Evolutionary conservation across 306 rosid genomes (phyloP).

Genomic region (Corylus avellana): DNA sequence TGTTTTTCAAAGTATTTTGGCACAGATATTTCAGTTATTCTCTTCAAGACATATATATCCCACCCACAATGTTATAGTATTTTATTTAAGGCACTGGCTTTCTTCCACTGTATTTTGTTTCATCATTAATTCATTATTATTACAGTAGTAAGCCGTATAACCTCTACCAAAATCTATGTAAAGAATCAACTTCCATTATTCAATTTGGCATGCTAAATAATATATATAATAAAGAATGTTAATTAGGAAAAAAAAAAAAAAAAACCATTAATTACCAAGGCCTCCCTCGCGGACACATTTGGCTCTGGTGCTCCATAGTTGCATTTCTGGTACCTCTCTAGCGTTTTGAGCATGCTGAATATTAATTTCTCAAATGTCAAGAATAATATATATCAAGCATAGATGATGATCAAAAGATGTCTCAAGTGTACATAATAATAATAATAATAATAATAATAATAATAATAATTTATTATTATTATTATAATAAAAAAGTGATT

Average conservation of each 20-base stretch:
- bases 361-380: background rate
- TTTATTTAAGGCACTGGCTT: no score
- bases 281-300: slow-evolving; percentile 82
- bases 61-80: no score
- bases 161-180: background rate
- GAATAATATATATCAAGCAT: background rate
- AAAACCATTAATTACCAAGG: slow-evolving; percentile 59
- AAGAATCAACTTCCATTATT: background rate
- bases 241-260: background rate
- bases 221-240: background rate
- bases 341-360: slow-evolving; percentile 92
- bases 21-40: background rate
- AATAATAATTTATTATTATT: no score
- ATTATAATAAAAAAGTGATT: background rate
- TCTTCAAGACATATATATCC: background rate
- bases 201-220: slow-evolving; percentile 11
- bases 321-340: slow-evolving; percentile 98
- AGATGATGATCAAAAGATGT: background rate
- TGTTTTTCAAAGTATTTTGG: background rate
- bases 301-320: slow-evolving; percentile 96
- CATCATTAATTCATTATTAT: no score
- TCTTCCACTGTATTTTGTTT: no score
- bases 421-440: background rate
- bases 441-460: no score
- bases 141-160: background rate